Percentiles rank a stretch among this genome's conserved stretches.
Conservation (phyloP, 352 stramenopile species). For the Globisporangium nodosum region DNA sequence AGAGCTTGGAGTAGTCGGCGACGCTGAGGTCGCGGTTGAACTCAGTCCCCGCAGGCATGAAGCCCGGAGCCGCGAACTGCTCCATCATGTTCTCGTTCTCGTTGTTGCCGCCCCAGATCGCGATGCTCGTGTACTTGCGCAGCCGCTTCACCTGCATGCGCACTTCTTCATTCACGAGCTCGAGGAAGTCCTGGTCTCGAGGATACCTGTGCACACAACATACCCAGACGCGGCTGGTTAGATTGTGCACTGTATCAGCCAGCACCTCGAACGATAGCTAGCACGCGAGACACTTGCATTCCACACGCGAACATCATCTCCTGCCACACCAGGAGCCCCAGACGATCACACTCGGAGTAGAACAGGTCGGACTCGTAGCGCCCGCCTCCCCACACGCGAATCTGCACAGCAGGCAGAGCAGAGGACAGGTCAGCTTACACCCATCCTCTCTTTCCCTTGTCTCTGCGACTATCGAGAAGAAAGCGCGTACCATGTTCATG, state of each 20-base stretch:
- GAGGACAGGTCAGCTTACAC: background rate
- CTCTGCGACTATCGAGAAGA: background rate
- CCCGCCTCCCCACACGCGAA: conserved; percentile 86
- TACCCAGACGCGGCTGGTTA: background rate
- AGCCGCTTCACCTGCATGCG: conserved; percentile 55
- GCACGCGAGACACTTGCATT: conserved; percentile 36
- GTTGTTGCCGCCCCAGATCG: conserved; percentile 89
- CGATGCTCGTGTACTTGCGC: conserved; percentile 75
- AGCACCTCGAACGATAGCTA: background rate
- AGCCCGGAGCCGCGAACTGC: conserved; percentile 51
- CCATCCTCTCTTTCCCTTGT: background rate
- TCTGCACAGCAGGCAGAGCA: conserved; percentile 14
- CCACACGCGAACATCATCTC: conserved; percentile 90
- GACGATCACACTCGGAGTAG: conserved; percentile 72
- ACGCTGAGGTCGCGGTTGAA: conserved; percentile 82
- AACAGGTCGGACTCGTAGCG: conserved; percentile 82
- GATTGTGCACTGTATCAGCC: background rate
- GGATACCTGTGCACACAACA: conserved; percentile 26
- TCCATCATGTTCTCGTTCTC: conserved; percentile 89
- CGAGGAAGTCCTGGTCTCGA: conserved; percentile 54
- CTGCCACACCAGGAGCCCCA: conserved; percentile 87
- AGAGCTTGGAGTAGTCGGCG: conserved; percentile 74
- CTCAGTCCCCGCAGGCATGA: conserved; percentile 33
- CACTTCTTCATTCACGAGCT: conserved; percentile 53
- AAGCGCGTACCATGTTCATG: conserved; percentile 74